These are phyloP conservation scores for Phytophthora cajani DNA, from an alignment of 352 stramenopile genomes.

Conservation along the genomic window DNA sequence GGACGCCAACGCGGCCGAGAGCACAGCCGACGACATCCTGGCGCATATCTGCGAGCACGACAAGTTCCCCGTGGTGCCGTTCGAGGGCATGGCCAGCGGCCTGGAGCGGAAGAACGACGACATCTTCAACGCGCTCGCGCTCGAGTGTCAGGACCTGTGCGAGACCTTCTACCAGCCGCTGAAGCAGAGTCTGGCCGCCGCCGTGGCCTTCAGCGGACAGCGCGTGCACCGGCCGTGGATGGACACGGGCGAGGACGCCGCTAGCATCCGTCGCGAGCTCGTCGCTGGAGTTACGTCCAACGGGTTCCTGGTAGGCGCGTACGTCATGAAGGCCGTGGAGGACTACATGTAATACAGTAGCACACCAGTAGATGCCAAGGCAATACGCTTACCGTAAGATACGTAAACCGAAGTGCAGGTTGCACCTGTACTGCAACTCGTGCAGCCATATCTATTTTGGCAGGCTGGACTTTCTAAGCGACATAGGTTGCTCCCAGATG, in stretches of 20 bases:
- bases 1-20: conserved; percentile 55
- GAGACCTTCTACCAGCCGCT: conserved; percentile 46
- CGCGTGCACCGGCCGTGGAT: conserved; percentile 56
- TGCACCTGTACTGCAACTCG: conserved; percentile 12
- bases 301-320: conserved; percentile 51
- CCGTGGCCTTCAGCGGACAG: conserved; percentile 33
- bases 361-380: neutral
- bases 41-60: conserved; percentile 63
- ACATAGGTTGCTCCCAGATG: conserved; percentile 18
- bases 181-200: conserved; percentile 32
- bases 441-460: conserved; percentile 26
- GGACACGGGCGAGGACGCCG: conserved; percentile 39
- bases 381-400: too few relatives aligned
- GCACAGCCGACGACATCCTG: conserved; percentile 52
- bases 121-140: conserved; percentile 52
- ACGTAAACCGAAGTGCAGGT: neutral
- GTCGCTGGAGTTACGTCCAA: conserved; percentile 40
- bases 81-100: conserved; percentile 38
- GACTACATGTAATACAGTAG: conserved; percentile 16
- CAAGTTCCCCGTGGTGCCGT: conserved; percentile 53
- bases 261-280: conserved; percentile 46
- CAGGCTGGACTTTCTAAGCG: conserved; percentile 8
- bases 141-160: conserved; percentile 48
- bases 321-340: conserved; percentile 39
- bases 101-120: conserved; percentile 59